Evolutionary conservation across 495 filamentous ascomycete species (phyloP).

Genomic region (Venustampulla echinocandica): DNA sequence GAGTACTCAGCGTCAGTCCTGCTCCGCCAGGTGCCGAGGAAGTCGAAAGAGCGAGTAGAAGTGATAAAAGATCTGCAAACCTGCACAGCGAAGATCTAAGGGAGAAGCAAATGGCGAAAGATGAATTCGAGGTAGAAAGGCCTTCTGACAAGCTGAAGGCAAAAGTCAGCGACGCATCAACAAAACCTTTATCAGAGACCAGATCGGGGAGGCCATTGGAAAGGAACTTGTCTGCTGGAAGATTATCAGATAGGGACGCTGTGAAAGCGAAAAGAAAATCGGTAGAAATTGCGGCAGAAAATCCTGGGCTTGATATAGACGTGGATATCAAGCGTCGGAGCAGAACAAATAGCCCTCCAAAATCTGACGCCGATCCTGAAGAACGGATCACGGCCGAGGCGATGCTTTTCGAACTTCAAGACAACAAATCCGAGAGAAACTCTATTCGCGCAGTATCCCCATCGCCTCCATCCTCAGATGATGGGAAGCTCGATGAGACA

Average conservation of each 20-base stretch:
- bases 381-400: constrained; percentile 47
- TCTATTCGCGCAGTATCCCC: constrained; percentile 39
- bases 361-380: constrained; percentile 45
- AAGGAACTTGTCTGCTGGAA: neutral
- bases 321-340: constrained; percentile 13
- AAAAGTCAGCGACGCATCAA: too few relatives aligned
- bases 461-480: constrained; percentile 21
- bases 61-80: neutral
- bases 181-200: too few relatives aligned
- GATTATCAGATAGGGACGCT: neutral
- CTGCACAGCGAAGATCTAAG: neutral
- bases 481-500: constrained; percentile 30
- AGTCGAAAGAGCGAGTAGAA: neutral
- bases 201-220: neutral
- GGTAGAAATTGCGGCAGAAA: constrained; percentile 8
- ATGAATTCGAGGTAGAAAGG: neutral
- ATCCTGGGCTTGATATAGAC: constrained; percentile 8
- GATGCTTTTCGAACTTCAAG: constrained; percentile 43
- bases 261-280: neutral
- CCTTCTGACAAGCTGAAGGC: neutral
- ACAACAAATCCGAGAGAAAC: constrained; percentile 44
- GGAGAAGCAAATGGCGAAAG: neutral
- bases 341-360: constrained; percentile 27
- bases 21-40: neutral
- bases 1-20: constrained; percentile 2